phyloP scores from a whole-genome alignment of 208 protist genomes.

The Zelonia costaricensis region DNA sequence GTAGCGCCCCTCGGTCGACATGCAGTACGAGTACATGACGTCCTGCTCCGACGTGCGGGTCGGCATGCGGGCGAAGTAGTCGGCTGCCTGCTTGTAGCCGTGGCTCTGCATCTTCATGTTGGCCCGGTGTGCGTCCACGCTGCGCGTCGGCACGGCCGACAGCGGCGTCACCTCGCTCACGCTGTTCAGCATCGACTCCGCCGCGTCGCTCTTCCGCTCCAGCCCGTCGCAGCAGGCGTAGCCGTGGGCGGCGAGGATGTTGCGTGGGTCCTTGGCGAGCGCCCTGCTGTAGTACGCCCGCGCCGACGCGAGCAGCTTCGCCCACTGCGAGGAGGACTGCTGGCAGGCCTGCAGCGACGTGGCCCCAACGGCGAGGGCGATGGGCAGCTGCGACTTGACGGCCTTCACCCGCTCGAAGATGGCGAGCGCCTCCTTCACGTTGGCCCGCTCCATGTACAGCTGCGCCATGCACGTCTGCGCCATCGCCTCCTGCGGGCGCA shows the following conservation, averaged over 20 bases:
- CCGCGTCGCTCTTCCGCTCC: slow-evolving; percentile 53
- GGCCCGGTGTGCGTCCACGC: slow-evolving; percentile 65
- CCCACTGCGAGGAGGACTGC: slow-evolving; percentile 48
- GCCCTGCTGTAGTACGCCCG: slow-evolving; percentile 61
- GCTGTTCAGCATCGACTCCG: slow-evolving; percentile 70
- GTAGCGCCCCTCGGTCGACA: slow-evolving; percentile 55
- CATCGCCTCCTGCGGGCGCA: slow-evolving; percentile 55
- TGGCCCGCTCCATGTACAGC: slow-evolving; percentile 54
- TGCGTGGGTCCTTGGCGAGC: slow-evolving; percentile 59
- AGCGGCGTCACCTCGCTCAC: slow-evolving; percentile 77
- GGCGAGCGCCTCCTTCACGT: slow-evolving; percentile 43
- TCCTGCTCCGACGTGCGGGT: slow-evolving; percentile 52
- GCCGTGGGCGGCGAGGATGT: slow-evolving; percentile 82
- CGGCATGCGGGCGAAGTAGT: slow-evolving; percentile 56
- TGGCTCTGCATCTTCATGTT: slow-evolving; percentile 78
- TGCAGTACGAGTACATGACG: slow-evolving; percentile 74
- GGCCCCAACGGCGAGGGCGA: slow-evolving; percentile 61
- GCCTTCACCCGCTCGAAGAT: slow-evolving; percentile 42
- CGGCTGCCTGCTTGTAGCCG: slow-evolving; percentile 75
- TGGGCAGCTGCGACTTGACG: slow-evolving; percentile 34
- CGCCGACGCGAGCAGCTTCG: slow-evolving; percentile 36
- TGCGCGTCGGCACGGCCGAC: slow-evolving; percentile 36
- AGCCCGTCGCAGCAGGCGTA: slow-evolving; percentile 83
- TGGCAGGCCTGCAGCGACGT: slow-evolving; percentile 71
- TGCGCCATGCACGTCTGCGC: slow-evolving; percentile 56